These are phyloP conservation scores for Colletotrichum cereale DNA, from an alignment of 2,329 filamentous ascomycete genomes.

Conservation along the genomic window DNA sequence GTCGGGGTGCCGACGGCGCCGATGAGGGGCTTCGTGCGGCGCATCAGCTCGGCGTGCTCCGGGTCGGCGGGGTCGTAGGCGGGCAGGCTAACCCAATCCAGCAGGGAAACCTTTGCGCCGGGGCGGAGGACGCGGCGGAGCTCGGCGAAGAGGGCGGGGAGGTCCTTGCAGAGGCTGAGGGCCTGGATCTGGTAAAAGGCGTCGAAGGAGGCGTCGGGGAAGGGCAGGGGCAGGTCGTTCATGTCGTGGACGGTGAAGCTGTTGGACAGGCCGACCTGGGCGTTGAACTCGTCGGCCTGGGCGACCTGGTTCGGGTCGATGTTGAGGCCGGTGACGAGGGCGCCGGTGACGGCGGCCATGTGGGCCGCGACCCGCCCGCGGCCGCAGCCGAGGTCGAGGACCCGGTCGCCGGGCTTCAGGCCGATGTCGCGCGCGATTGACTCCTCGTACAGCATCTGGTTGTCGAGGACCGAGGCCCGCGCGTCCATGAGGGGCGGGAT, in stretches of 20 bases:
- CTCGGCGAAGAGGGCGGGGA: conserved; percentile 60
- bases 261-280: conserved; percentile 57
- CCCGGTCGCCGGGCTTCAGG: conserved; percentile 58
- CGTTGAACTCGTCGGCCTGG: conserved; percentile 59
- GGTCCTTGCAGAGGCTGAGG: conserved; percentile 65
- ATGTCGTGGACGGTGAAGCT: conserved; percentile 64
- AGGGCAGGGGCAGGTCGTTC: conserved; percentile 64
- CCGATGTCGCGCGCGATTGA: conserved; percentile 61
- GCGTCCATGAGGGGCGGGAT: conserved; percentile 66
- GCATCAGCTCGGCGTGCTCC: conserved; percentile 64
- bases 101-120: conserved; percentile 61
- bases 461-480: conserved; percentile 62
- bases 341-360: conserved; percentile 62
- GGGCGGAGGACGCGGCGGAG: conserved; percentile 63
- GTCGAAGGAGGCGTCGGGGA: conserved; percentile 62
- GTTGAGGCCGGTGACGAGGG: conserved; percentile 63
- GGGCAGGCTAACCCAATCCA: conserved; percentile 67
- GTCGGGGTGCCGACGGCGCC: conserved; percentile 68
- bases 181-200: conserved; percentile 70
- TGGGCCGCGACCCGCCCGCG: conserved; percentile 66
- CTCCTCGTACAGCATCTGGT: conserved; percentile 66
- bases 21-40: conserved; percentile 66
- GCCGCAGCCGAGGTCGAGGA: conserved; percentile 66
- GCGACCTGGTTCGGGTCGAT: conserved; percentile 66
- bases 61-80: conserved; percentile 60